phyloP scores from a whole-genome alignment of 345 rosid genomes.

The Gossypium arboreum region DNA sequence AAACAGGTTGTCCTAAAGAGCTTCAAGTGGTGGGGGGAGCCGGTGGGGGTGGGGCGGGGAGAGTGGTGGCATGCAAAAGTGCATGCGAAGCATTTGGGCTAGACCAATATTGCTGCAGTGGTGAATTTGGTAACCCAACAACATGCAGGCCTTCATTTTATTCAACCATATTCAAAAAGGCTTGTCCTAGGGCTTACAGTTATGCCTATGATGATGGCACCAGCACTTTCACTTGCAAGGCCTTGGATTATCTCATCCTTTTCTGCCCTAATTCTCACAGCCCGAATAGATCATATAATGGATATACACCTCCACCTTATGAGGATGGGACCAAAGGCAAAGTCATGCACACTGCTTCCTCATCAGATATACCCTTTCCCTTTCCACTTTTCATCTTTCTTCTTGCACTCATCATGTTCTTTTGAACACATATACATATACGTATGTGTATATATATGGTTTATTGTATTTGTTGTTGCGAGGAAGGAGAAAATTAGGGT shows the following conservation, averaged over 20 bases:
- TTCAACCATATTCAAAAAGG: constrained; percentile 72
- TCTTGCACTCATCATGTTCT: constrained; percentile 28
- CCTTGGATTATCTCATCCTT: constrained; percentile 57
- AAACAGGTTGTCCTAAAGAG: constrained; percentile 82
- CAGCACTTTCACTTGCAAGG: constrained; percentile 91
- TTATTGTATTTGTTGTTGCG: too few species aligned
- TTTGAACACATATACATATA: background rate
- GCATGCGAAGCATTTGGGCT: constrained; percentile 85
- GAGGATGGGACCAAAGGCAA: constrained; percentile 22
- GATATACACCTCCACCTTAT: constrained; percentile 23
- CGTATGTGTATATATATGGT: too few species aligned
- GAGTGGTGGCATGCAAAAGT: constrained; percentile 71
- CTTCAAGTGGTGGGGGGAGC: constrained; percentile 67
- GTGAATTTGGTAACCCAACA: constrained; percentile 77
- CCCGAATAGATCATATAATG: constrained; percentile 23
- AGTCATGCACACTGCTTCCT: constrained; percentile 38
- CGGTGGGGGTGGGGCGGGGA: constrained; percentile 11
- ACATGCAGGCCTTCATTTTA: constrained; percentile 72
- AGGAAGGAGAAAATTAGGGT: too few species aligned
- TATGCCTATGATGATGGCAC: constrained; percentile 77
- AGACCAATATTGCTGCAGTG: constrained; percentile 89
- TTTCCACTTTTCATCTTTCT: constrained; percentile 31
- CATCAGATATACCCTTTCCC: constrained; percentile 40
- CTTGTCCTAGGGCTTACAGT: constrained; percentile 90
- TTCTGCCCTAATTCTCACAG: constrained; percentile 71